Conservation (phyloP, 352 stramenopile genomes). For the Aphanomyces cochlioides region DNA sequence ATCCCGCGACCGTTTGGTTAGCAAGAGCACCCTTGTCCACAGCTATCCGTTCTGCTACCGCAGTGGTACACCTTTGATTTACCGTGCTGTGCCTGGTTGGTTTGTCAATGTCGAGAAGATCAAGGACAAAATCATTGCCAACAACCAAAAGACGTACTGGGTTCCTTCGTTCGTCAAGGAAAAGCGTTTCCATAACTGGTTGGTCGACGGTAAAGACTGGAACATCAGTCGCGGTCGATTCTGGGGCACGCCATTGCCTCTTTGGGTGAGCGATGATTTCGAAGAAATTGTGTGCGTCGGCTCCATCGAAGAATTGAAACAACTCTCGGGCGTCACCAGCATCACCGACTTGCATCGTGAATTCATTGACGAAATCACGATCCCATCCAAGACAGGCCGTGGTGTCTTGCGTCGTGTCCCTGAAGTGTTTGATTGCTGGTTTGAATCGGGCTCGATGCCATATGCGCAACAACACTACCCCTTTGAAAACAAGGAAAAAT, state of each 20-base stretch:
- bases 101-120: conserved; percentile 99
- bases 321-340: conserved; percentile 89
- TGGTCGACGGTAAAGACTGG: conserved; percentile 98
- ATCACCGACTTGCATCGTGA: conserved; percentile 97
- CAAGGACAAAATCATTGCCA: conserved; percentile 91
- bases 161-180: conserved; percentile 94
- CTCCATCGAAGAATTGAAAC: conserved; percentile 95
- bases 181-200: conserved; percentile 99
- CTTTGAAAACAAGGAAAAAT: conserved; percentile 98
- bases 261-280: conserved; percentile 98
- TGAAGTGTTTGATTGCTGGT: conserved; percentile 99
- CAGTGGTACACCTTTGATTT: conserved; percentile 99
- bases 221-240: conserved; percentile 98
- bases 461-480: conserved; percentile 99
- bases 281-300: conserved; percentile 97
- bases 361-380: conserved; percentile 97
- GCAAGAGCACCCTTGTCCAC: conserved; percentile 97
- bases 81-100: conserved; percentile 98
- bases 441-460: conserved; percentile 99
- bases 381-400: conserved; percentile 93
- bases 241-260: conserved; percentile 98
- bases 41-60: conserved; percentile 99
- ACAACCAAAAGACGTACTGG: conserved; percentile 85
- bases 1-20: conserved; percentile 90
- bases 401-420: conserved; percentile 80